These are phyloP conservation scores for Globisporangium spiculum DNA, from an alignment of 352 stramenopile genomes.

Conservation along the genomic window DNA sequence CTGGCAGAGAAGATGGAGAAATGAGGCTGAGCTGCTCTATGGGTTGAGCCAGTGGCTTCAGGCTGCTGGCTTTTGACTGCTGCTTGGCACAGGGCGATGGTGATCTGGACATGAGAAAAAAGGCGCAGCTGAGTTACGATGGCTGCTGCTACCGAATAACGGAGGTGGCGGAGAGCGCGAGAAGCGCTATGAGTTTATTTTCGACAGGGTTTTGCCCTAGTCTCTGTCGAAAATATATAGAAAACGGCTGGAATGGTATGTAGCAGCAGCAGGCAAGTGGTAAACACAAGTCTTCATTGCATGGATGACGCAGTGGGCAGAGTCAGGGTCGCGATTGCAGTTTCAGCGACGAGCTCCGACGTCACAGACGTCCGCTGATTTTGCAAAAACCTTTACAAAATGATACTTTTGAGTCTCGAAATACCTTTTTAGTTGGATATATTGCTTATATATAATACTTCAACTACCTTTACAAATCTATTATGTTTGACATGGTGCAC, in stretches of 20 bases:
- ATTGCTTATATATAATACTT: background rate
- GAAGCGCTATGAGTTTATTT: too few relatives aligned
- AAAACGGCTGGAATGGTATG: background rate
- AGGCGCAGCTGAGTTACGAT: background rate
- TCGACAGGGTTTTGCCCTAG: background rate
- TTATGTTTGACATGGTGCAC: too few relatives aligned
- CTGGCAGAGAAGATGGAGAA: constrained; percentile 11
- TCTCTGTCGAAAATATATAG: background rate
- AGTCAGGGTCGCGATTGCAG: constrained; percentile 7
- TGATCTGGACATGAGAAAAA: constrained; percentile 2
- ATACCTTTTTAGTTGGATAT: background rate
- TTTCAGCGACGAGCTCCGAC: background rate
- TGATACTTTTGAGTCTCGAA: background rate
- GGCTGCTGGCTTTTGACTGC: background rate
- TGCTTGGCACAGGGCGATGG: background rate
- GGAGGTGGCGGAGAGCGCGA: background rate
- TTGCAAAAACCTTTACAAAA: background rate
- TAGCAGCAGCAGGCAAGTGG: background rate
- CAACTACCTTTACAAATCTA: background rate
- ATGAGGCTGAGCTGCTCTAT: background rate
- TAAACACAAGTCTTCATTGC: constrained; percentile 6
- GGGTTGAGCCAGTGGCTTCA: background rate
- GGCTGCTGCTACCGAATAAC: background rate
- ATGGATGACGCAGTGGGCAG: constrained; percentile 5
- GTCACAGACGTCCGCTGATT: background rate